These are phyloP conservation scores for Penicillium sp. DNA, from an alignment of 2,329 filamentous ascomycete genomes.

Conservation along the genomic window DNA sequence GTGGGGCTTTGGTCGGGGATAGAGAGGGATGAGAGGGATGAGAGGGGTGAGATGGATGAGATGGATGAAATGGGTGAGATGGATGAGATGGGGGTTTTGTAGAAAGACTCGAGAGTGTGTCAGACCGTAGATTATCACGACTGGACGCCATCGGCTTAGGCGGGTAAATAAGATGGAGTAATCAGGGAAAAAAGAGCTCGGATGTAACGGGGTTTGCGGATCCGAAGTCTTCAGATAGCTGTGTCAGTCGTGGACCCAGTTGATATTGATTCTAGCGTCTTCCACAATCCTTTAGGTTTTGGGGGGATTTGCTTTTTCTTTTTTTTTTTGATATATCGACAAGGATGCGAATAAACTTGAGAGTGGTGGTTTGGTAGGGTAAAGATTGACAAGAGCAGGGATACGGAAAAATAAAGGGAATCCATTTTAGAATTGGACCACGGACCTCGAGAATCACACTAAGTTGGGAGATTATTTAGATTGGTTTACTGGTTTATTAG, in stretches of 20 bases:
- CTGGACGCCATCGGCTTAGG: slow-evolving; percentile 23
- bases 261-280: slow-evolving; percentile 8
- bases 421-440: neutral
- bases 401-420: neutral
- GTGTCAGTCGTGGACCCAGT: slow-evolving; percentile 7
- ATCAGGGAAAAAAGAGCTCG: slow-evolving; percentile 19
- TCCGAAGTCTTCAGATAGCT: slow-evolving; percentile 9
- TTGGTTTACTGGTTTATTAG: neutral
- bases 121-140: slow-evolving; percentile 19
- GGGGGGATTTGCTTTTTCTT: neutral
- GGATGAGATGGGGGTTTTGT: slow-evolving; percentile 3
- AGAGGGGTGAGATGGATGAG: neutral
- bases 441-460: neutral
- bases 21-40: slow-evolving; percentile 17
- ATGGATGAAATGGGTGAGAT: neutral
- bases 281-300: neutral
- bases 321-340: neutral
- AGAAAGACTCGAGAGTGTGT: slow-evolving; percentile 17
- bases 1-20: slow-evolving; percentile 24
- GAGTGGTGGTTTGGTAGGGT: neutral
- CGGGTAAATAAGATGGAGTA: slow-evolving; percentile 21
- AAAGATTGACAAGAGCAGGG: neutral
- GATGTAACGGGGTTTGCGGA: slow-evolving; percentile 34
- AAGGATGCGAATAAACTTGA: neutral
- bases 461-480: neutral